Evolutionary conservation across 345 rosid species (phyloP), one percentile per base, ranked within the genome.

Genomic region (Pistacia atlantica): DNA sequence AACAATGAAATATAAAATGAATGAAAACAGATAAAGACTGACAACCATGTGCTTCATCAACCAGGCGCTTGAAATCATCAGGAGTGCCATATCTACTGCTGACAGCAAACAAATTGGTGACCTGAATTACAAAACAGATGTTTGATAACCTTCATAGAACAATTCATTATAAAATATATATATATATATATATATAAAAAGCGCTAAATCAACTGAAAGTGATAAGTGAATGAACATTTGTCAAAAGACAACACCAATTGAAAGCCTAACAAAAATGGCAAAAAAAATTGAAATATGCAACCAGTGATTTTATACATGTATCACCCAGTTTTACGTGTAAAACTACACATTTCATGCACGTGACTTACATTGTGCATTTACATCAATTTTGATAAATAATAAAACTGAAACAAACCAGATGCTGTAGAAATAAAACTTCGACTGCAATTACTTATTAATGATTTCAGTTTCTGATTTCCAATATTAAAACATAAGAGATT

Each of bases 31-130:
- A 58, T 42, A 25, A 52, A 78, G 81, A 70, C 83, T 82, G 56
- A 46, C 77, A 79, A 95, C 99, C 98, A 67, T 95, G 99, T 59
- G 99, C 99, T 85, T 90, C 98, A 78, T 95, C 99, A 75, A 93
- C 89, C 87, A 95, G 89, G 72, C 78, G 86, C 83, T 95, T 95
- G 89, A 95, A 93, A 81, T 95, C 98, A 83, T 95, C 98, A 56
- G 99, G 99, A 25, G 90, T 95, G 76, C 99, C 99, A 86, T 74
- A 95, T 73, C 99, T 87, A 87, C 96, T 93, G 87, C 98, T 92
- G 70, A 84, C 98, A 63, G 99, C 98, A 80, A 69, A 95, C 74
- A 90, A 85, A 71, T 95, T 95, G 62, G 98, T 93, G 81, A 95
- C 97, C 99, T 93, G 90, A 79, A 76, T 75, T 63, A 75, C 73